Base-by-base conservation (phyloP, 1,139 yeast genomes). In the Magnusiomyces ingens region DNA sequence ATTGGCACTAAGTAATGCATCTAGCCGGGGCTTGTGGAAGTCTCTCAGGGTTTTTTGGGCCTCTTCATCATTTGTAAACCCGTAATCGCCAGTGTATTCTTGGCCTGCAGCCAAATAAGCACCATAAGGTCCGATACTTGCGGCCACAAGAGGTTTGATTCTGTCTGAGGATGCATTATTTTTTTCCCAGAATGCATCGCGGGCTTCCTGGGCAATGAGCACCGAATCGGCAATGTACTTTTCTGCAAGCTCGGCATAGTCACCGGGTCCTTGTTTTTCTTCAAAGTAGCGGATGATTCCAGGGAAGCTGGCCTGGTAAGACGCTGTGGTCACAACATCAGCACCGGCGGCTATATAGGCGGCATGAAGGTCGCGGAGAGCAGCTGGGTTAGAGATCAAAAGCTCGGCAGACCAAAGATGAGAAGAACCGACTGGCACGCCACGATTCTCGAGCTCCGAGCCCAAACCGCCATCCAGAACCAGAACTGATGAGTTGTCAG, bases 111-210 rank as follows among this genome's bases (percentile, higher is more conserved):
- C 80, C 44, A 83, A 65, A 58, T 67, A 80, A 0, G 88, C 84
- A 1, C 90, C 91, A 62, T 79, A 85, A 0, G 93, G 89, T 0
- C 91, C 93, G n/a, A 84, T 64, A 10, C 85, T 79, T 0, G 84
- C 90, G 10, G 78, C 78, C 4, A 82, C 73, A 47, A 55, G 61
- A 35, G 62, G 63, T 11, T 54, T 59, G 10, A 53, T 32, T 37
- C 55, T 26, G 13, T 17, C 12, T 13, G 12, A n/a, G 3, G 38
- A 18, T 12, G 36, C 36, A 10, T 43, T 1, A 13, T 26, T 18
- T 6, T 26, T 32, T 11, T 42, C 13, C 53, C 53, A 51, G 21
- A 51, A 51, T 6, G 43, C 29, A 29, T 52, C 40, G 15, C 55
- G 50, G 13, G 78, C 80, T 2, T 61, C 58, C 12, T 58, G 50